A percentile compares a stretch with the other conserved stretches of the same genome.
Conservation (phyloP, 202 grass and related monocot genomes). For the Schoenoplectus triqueter region DNA sequence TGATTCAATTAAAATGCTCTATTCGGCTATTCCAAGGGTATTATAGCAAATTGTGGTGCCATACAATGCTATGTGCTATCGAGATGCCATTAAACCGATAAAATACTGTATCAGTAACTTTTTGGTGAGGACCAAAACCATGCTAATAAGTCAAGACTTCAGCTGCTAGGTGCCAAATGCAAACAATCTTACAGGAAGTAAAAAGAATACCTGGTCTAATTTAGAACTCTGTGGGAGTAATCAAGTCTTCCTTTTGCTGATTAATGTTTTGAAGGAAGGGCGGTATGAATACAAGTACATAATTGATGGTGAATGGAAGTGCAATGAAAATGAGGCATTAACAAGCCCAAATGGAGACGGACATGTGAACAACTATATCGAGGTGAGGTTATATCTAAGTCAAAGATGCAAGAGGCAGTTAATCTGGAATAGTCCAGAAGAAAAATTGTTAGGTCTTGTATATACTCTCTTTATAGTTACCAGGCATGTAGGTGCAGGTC, state of each 20-base stretch:
- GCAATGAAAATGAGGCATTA: conserved; percentile 59
- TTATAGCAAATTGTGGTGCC: conserved; percentile 4
- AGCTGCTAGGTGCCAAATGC: neutral
- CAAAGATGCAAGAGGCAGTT: neutral
- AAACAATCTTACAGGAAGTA: conserved; percentile 12
- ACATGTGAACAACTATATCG: conserved; percentile 89
- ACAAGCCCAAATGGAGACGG: conserved; percentile 71
- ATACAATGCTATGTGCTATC: neutral
- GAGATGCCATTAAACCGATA: conserved; percentile 15
- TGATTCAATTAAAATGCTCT: conserved; percentile 13
- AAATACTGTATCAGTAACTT: neutral
- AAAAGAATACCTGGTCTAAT: conserved; percentile 11
- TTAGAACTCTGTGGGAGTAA: neutral
- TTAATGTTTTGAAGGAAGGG: conserved; percentile 66
- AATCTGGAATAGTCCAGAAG: conserved; percentile 6
- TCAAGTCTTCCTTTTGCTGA: conserved; percentile 13
- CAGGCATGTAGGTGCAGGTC: neutral
- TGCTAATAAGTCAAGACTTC: neutral
- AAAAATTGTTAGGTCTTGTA: neutral
- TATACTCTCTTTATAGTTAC: neutral
- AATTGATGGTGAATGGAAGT: conserved; percentile 77
- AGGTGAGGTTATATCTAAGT: conserved; percentile 46
- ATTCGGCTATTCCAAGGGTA: neutral
- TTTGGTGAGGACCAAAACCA: neutral
- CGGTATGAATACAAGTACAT: conserved; percentile 94